Conservation (phyloP, 202 grass and related monocot species). For the Elaeis oleifera region DNA sequence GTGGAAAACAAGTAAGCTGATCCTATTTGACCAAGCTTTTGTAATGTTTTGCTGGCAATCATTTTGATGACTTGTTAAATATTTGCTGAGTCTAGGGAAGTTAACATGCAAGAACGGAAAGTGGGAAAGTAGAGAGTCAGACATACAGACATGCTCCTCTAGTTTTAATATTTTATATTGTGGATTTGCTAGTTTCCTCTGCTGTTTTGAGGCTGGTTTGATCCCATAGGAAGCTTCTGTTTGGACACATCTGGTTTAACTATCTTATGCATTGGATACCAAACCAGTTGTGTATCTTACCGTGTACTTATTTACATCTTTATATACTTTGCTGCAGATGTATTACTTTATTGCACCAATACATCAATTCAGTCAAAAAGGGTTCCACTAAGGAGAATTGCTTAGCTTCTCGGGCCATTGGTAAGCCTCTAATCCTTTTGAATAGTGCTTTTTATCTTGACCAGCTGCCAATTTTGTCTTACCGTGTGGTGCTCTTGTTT, state of each 20-base stretch:
- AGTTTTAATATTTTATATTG: too few species aligned
- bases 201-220: too few species aligned
- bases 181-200: too few species aligned
- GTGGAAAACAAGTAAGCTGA: slow-evolving; percentile 69
- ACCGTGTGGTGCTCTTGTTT: slow-evolving; percentile 21
- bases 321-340: slow-evolving; percentile 36
- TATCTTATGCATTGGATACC: too few species aligned
- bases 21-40: not conserved
- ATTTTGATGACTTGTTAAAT: too few species aligned
- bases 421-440: slow-evolving; percentile 28
- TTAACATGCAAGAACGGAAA: too few species aligned
- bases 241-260: too few species aligned
- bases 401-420: slow-evolving; percentile 70
- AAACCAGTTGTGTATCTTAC: too few species aligned
- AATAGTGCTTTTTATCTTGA: not conserved
- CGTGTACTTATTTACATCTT: not conserved
- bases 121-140: too few species aligned
- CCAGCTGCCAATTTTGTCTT: not conserved
- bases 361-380: slow-evolving; percentile 71
- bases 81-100: too few species aligned
- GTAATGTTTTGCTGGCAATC: not conserved
- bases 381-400: slow-evolving; percentile 74
- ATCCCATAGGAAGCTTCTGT: too few species aligned
- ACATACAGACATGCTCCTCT: too few species aligned
- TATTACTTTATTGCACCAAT: slow-evolving; percentile 66